Base-by-base conservation (phyloP, 306 rosid genomes). In the Sechiopsis laciniata region DNA sequence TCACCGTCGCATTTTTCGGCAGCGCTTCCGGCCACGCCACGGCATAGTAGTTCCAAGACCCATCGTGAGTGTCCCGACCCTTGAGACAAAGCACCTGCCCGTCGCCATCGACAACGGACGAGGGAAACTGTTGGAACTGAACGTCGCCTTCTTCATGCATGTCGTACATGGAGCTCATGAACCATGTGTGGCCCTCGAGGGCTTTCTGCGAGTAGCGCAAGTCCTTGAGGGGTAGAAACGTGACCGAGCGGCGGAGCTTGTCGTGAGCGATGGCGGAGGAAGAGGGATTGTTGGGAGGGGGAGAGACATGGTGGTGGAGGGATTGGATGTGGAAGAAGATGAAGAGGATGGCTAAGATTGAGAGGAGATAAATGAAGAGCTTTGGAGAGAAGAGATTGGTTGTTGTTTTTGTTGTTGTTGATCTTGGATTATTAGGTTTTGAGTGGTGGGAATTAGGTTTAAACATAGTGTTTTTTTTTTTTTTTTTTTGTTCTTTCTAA, bases 131-230 rank as follows among this genome's bases (percentile, higher is more conserved):
- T 46, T 83, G 92, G 84, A 78, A 87, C 62, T 87, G 92, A 21
- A 86, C 93, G 21, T 84, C 87, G 16, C 92, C 92, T 29, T 78
- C 82, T 61, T 83, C 57, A 5, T 72, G 87, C 0, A 81, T 69
- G 40, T 90, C 92, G 51, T 81, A 75, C 86, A 88, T 62, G 67
- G 89, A 88, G 75, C 89, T 90, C 91, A 90, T 87, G 85, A 90
- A 85, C 93, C 96, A 86, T 9, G 93, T 87, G 80, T 86, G 93
- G 32, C 88, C 93, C 11, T 74, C 73, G 1, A 81, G 87, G 11
- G 93, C 69, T 1, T 54, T 52, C 2, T 83, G 45, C 2, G 80
- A 45, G 50, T 75, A 88, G 19, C 89, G 88, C 22, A 88, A 77
- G 67, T 90, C 91, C 70, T 88, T 88, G 21, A 88, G 89, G 0